phyloP scores from a whole-genome alignment of 768 basidiomycete species.

The Hericium coralloides region DNA sequence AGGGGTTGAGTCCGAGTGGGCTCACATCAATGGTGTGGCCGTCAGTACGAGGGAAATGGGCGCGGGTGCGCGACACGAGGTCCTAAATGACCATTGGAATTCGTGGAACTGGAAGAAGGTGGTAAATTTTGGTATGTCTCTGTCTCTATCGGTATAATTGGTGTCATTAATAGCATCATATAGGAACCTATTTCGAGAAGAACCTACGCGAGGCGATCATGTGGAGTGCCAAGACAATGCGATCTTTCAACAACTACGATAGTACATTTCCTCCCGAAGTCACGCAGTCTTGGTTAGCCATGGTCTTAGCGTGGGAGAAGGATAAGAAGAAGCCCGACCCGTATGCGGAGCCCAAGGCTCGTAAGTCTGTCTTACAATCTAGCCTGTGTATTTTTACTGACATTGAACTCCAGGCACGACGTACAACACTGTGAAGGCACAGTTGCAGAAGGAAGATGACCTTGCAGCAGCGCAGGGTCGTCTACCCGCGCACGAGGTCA shows the following conservation, averaged over 20 bases:
- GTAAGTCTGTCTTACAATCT: neutral
- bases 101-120: constrained; percentile 10
- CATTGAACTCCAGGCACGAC: neutral
- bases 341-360: neutral
- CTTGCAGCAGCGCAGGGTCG: neutral
- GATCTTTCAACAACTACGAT: neutral
- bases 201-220: neutral
- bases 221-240: neutral
- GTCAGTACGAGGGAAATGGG: constrained; percentile 11
- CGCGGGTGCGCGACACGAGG: constrained; percentile 4
- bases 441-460: neutral
- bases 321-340: neutral
- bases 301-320: neutral
- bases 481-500: neutral
- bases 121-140: neutral
- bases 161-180: neutral
- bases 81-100: constrained; percentile 6
- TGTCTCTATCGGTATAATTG: neutral
- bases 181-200: neutral
- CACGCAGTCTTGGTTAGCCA: neutral
- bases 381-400: neutral
- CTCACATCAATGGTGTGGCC: constrained; percentile 5
- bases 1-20: constrained; percentile 13
- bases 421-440: neutral
- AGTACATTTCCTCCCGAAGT: neutral